Base-by-base conservation (phyloP, 2,329 filamentous ascomycete species). In the Macrophomina tecta region DNA sequence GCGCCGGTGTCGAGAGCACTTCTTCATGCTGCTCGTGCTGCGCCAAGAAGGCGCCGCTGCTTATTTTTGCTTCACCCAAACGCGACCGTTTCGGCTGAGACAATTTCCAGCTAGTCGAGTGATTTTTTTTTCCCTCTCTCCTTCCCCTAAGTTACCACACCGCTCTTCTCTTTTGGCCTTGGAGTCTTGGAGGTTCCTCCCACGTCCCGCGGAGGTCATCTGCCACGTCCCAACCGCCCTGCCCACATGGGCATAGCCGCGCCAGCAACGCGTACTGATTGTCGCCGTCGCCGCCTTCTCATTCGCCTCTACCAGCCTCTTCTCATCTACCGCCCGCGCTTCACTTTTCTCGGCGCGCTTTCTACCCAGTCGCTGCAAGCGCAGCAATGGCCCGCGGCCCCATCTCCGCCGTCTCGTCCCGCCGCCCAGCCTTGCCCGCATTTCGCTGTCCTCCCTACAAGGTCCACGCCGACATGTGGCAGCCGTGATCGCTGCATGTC, bases 161-260 rank as follows among this genome's bases (percentile, higher is more conserved):
- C 58, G 58, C 58, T 62, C 58, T 62, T 62, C 58, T 45, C 53
- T 38, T 18, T 55, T 38, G 46, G 55, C n/a, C 23, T 30, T 48
- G 28, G 38, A 49, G 38, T 23, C 45, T 62, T 36, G 58, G 45
- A 62, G 55, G 55, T 23, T 36, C 4, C 53, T 42, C 36, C 53
- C 53, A 42, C 53, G 55, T 60, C 55, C 46, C 30, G 58, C 58
- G 18, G 23, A 49, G 58, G 58, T 62, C 58, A 62, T 62, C 58
- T 62, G 58, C 58, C 58, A 62, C 58, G 40, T 48, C 42, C 58
- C 42, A 61, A 48, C 56, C 56, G 42, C 56, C 56, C 42, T 48
- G 58, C 58, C 58, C 42, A 36, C 45, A 38, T 49, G 30, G 58
- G 58, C 11, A 34, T 62, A 62, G 58, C 45, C 45, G 52, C 52